These are phyloP conservation scores for Chenopodium formosanum DNA, from an alignment of 148 eudicot genomes.

Conservation along the genomic window DNA sequence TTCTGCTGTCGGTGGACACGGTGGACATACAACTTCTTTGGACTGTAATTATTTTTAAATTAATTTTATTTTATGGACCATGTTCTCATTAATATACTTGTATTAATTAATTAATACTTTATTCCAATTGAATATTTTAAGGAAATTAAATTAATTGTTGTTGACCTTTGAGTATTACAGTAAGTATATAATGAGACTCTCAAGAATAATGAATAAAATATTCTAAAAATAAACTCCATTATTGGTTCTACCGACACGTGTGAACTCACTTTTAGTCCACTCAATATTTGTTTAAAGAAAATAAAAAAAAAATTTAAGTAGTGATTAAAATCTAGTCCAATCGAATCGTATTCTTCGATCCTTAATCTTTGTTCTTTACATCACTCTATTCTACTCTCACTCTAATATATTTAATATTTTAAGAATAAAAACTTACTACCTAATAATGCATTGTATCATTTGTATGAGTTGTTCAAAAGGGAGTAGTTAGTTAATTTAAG, in stretches of 20 bases:
- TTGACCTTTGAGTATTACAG: not conserved
- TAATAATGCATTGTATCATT: too few species aligned
- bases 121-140: not conserved
- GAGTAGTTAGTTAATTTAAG: too few species aligned
- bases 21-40: not conserved
- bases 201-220: not conserved
- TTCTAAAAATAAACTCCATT: not conserved
- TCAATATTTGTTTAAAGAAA: not conserved
- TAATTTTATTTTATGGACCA: not conserved
- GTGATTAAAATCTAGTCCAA: not conserved
- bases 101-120: not conserved
- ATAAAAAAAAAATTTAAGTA: too few species aligned
- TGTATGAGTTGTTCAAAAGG: too few species aligned
- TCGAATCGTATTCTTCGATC: not conserved
- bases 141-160: not conserved
- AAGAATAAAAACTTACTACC: too few species aligned
- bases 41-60: not conserved
- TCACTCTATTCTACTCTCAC: not conserved
- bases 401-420: not conserved
- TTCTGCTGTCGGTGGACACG: not conserved
- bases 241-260: not conserved
- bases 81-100: not conserved
- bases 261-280: not conserved
- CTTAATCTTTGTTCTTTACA: not conserved
- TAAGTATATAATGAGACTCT: not conserved